A percentile compares a stretch with the other conserved stretches of the same genome.
phyloP scores from a whole-genome alignment of 192 early-diverging fungal species.

The Backusella psychrophila region DNA sequence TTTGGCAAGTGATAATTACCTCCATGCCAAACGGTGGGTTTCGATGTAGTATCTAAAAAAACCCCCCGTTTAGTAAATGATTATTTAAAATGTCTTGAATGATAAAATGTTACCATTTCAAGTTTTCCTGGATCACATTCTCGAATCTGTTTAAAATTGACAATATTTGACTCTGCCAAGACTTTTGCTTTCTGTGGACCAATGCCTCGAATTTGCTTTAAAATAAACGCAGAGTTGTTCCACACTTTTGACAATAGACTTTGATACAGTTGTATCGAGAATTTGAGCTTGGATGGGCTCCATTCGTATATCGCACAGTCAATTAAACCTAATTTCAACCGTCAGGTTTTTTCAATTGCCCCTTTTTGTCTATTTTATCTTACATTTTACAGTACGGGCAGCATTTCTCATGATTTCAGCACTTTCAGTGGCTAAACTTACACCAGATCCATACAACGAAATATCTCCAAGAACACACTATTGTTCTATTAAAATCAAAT shows the following conservation, averaged over 20 bases:
- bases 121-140: conserved; percentile 44
- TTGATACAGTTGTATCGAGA: conserved; percentile 37
- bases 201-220: conserved; percentile 60
- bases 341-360: neutral
- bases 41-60: conserved; percentile 47
- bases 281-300: conserved; percentile 12
- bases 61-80: neutral
- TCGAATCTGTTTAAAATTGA: conserved; percentile 44
- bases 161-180: conserved; percentile 48
- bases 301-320: conserved; percentile 23
- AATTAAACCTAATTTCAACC: conserved; percentile 21
- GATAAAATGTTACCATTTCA: conserved; percentile 39
- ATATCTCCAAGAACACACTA: conserved; percentile 33
- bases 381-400: conserved; percentile 33
- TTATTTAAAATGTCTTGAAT: neutral
- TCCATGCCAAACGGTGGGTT: conserved; percentile 64
- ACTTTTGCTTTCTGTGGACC: conserved; percentile 44
- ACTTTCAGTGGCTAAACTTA: conserved; percentile 19
- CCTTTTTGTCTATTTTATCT: neutral
- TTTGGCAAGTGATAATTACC: conserved; percentile 15
- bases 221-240: conserved; percentile 46
- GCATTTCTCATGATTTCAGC: conserved; percentile 22
- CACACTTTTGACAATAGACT: conserved; percentile 46
- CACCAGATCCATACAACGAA: conserved; percentile 21
- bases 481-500: too few relatives aligned